phyloP scores from a whole-genome alignment of 2,329 filamentous ascomycete species.

The Monosporascus cannonballus region DNA sequence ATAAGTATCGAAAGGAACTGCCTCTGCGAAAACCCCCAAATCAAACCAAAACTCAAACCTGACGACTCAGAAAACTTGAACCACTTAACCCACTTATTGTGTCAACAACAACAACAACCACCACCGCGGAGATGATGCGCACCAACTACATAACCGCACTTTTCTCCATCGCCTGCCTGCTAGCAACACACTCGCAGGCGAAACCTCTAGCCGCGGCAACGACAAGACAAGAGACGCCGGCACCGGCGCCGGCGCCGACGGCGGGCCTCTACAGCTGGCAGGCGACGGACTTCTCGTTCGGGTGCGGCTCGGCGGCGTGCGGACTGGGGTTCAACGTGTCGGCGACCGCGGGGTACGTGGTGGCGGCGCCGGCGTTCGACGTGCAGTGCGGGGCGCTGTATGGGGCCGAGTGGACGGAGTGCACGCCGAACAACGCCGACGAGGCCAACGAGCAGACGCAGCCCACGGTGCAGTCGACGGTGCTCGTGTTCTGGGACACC shows the following conservation, averaged over 20 bases:
- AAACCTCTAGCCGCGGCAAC: neutral
- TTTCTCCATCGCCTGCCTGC: neutral
- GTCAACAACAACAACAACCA: neutral
- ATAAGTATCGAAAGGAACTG: too few species aligned
- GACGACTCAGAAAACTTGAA: too few species aligned
- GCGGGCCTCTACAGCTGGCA: neutral
- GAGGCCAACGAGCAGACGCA: neutral
- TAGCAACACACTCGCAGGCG: neutral
- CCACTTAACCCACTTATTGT: too few species aligned
- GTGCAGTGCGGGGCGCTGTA: slow-evolving; percentile 1
- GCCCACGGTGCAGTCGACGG: neutral
- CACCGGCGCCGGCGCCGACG: neutral
- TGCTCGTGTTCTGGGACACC: neutral
- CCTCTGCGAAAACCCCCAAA: too few species aligned
- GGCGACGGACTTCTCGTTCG: neutral
- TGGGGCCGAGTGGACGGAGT: neutral
- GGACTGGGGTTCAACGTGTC: slow-evolving; percentile 1
- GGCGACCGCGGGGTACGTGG: neutral
- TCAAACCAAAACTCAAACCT: too few species aligned
- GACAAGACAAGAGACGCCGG: neutral
- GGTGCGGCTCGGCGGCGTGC: neutral
- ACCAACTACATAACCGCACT: neutral
- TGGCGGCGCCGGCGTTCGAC: neutral
- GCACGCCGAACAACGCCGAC: neutral
- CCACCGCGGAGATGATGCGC: neutral